Evolutionary conservation across 192 early-diverging fungal species (phyloP), one percentile per base, ranked within the genome.

Genomic region (Podochytrium sp.): DNA sequence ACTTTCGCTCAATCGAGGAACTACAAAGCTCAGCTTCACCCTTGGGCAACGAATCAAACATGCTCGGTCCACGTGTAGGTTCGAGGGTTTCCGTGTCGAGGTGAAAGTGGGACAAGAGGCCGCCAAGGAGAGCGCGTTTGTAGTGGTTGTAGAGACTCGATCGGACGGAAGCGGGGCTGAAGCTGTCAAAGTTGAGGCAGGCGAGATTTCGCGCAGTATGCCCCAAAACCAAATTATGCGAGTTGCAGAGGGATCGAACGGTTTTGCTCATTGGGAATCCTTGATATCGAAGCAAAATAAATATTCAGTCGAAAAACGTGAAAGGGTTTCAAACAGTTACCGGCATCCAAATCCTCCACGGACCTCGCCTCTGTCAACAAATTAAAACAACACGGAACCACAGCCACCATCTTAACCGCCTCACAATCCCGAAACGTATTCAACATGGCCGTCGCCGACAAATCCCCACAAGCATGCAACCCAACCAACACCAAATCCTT

Each of bases 341-440:
- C n/a, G n/a, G n/a, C n/a, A n/a, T n/a, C n/a, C n/a, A n/a, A n/a
- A n/a, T n/a, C n/a, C n/a, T n/a, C n/a, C n/a, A n/a, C n/a, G n/a
- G n/a, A n/a, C n/a, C 16, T 29, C 12, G 57, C 66, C 56, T 76
- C 75, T 3, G 75, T 70, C 27, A 76, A 50, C 3, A 76, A 38
- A 32, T 76, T 76, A 37, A 59, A 76, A 39, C 75, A 76, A 38
- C 75, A 76, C 4, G 75, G 75, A 20, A 76, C 75, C 10, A 76
- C 66, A 3, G 66, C 75, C 41, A 76, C 23, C 23, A 56, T 3
- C 38, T 49, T 27, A 3, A 76, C 75, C 3, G 25, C 12, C 4
- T 4, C 35, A 38, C 14, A 29, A 20, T 60, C 32, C 23, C 47
- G 23, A 53, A 70, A 76, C 2, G 75, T 40, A 1, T 47, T 10